phyloP scores from a whole-genome alignment of 441 rosid species.

The Corymbia citriodora region DNA sequence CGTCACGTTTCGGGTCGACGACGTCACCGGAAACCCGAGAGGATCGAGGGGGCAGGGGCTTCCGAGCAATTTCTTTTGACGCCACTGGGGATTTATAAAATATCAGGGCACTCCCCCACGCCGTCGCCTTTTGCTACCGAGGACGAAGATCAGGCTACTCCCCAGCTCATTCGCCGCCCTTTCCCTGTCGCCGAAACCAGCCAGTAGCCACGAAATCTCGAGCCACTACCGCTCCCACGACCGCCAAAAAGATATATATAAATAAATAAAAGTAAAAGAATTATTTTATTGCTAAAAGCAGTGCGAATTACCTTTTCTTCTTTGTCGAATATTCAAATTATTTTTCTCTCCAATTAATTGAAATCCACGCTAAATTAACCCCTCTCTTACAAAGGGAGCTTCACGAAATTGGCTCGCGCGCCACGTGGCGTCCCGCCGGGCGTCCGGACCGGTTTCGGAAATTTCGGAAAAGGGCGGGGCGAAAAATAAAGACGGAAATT shows the following conservation, averaged over 20 bases:
- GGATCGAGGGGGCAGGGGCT: not conserved
- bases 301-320: not conserved
- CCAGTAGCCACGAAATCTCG: not conserved
- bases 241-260: not conserved
- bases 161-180: not conserved
- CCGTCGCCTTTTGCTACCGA: not conserved
- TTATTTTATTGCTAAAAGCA: fast-evolving
- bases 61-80: not conserved
- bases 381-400: not conserved
- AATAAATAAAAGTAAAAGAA: fast-evolving
- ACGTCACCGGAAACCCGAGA: not conserved
- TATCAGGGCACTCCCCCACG: not conserved
- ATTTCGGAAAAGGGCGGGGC: not conserved
- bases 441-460: not conserved
- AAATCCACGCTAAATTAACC: too few relatives aligned
- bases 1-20: not conserved
- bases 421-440: not conserved
- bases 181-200: not conserved
- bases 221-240: not conserved
- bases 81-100: not conserved
- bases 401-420: not conserved
- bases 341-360: too few relatives aligned
- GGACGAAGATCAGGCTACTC: not conserved
- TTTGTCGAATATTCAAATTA: too few relatives aligned
- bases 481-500: too few relatives aligned